These are phyloP conservation scores for Metschnikowia koreensis DNA, from an alignment of 805 yeast genomes.

Conservation along the genomic window DNA sequence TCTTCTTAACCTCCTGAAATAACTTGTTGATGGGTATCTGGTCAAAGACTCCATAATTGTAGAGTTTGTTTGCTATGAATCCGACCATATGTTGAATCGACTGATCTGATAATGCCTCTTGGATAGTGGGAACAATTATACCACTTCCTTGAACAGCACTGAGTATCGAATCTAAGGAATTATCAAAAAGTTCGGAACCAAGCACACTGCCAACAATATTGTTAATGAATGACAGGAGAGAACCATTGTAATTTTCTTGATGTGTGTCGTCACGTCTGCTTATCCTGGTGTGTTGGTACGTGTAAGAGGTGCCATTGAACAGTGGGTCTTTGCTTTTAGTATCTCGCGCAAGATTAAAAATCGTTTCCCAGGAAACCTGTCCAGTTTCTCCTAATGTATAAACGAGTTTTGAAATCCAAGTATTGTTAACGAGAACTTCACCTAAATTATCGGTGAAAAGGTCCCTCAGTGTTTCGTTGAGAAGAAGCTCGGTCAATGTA, in stretches of 20 bases:
- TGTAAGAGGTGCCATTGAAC: constrained; percentile 14
- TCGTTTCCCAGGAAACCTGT: constrained; percentile 26
- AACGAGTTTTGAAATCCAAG: constrained; percentile 31
- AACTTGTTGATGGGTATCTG: constrained; percentile 27
- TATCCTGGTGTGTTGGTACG: not conserved
- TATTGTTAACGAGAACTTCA: constrained; percentile 23
- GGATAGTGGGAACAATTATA: constrained; percentile 26
- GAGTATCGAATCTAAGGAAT: constrained; percentile 24
- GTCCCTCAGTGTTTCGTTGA: constrained; percentile 30
- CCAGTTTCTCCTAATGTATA: constrained; percentile 35
- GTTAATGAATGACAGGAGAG: constrained; percentile 30
- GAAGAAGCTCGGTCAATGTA: constrained; percentile 25
- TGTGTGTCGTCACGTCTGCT: constrained; percentile 7
- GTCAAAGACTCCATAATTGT: constrained; percentile 33
- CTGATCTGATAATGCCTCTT: constrained; percentile 25
- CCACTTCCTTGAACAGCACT: constrained; percentile 32
- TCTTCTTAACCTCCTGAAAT: constrained; percentile 25
- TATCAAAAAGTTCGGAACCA: constrained; percentile 20
- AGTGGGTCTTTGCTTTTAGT: constrained; percentile 31
- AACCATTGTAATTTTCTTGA: constrained; percentile 24
- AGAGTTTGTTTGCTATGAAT: constrained; percentile 26
- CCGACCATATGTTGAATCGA: constrained; percentile 20
- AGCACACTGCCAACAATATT: constrained; percentile 29
- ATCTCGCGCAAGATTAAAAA: constrained; percentile 29
- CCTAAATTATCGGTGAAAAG: constrained; percentile 28